Conservation (phyloP, 192 early-diverging fungal species). For the Backusella tuberculispora region DNA sequence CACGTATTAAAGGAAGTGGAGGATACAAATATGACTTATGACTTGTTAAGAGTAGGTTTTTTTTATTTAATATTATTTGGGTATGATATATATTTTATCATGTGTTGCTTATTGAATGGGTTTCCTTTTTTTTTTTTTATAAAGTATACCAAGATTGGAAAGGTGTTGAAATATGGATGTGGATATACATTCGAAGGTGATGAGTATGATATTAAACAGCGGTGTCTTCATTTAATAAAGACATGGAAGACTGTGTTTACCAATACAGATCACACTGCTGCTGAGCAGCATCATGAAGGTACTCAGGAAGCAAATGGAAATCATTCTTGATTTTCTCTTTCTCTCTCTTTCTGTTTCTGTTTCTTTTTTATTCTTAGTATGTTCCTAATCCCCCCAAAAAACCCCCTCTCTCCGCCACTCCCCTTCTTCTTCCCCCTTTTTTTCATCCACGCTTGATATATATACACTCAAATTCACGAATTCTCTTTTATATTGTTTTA, state of each 20-base stretch:
- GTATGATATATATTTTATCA: no score
- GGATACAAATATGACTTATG: constrained; percentile 35
- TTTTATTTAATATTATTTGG: neutral
- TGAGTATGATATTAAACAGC: constrained; percentile 33
- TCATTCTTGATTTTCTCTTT: neutral
- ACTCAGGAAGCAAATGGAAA: neutral
- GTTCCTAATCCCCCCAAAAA: neutral
- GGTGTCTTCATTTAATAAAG: constrained; percentile 38
- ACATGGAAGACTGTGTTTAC: constrained; percentile 40
- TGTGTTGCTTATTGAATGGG: neutral
- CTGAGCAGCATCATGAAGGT: constrained; percentile 1
- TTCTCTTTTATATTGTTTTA: neutral
- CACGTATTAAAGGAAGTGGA: constrained; percentile 41
- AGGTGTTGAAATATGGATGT: constrained; percentile 43
- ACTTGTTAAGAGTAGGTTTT: constrained; percentile 37
- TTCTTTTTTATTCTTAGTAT: neutral
- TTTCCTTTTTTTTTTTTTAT: neutral
- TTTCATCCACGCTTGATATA: neutral
- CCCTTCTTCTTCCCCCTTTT: neutral
- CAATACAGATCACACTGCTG: neutral
- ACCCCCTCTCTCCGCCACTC: neutral
- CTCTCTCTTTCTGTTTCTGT: neutral
- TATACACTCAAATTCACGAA: neutral
- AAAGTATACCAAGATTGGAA: constrained; percentile 48
- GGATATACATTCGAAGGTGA: constrained; percentile 35